Base-by-base conservation (phyloP, 495 filamentous ascomycete genomes). In the Rhizodiscina lignyota region DNA sequence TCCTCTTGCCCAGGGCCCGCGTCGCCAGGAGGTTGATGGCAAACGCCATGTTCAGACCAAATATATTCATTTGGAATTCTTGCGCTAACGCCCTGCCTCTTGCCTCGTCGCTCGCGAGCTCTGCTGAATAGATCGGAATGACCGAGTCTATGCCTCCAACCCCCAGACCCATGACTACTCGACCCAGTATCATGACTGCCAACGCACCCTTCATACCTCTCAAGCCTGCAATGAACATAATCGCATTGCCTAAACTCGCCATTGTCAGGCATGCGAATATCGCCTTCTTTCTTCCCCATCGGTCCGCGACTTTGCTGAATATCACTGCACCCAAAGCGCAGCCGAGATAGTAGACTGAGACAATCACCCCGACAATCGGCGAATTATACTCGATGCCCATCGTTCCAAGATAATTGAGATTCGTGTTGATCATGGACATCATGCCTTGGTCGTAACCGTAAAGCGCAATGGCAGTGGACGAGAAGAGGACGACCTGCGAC, bases 371-470 rank as follows among this genome's bases (percentile, higher is more conserved):
- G 18, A 72, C 66, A 6, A 67, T 36, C 18, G 62, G 55, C 16
- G 59, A 56, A 12, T 59, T 49, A 40, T 48, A 53, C 2, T 38
- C 18, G 29, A 72, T 66, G 37, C 56, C 59, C 68, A 74, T 72
- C 30, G 64, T 70, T 21, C 47, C 22, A 2, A 74, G 65, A 34
- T 74, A 72, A 35, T 62, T 49, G 18, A 50, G 37, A 38, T 72
- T 72, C 4, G 69, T 72, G 37, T 72, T 74, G 47, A 74, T 65
- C 21, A 72, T 42, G 32, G 57, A 64, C 69, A 72, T 72, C 69
- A 72, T 72, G 30, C 64, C 51, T 40, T 55, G 46, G 36, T 67
- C 63, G 34, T 69, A 70, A 5, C 69, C 69, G 55, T 71, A 74
- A 17, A 74, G 56, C 34, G 64, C 64, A 35, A 74, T 72, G n/a